Evolutionary conservation across 495 filamentous ascomycete species (phyloP).

Genomic region (Penicillium silybi): DNA sequence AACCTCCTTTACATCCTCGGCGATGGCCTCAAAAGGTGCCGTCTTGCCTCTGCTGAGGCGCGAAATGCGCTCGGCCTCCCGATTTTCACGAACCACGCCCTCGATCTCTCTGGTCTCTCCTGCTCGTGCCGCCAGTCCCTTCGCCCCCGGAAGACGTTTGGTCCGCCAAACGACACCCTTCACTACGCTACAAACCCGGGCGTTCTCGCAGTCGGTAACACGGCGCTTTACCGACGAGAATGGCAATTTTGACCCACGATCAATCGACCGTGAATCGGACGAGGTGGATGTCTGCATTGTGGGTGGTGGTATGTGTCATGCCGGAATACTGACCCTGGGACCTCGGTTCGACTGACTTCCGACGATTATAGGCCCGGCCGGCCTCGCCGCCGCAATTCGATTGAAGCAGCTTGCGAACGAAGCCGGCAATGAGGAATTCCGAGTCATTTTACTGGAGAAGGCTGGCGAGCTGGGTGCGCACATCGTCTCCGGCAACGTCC

Average conservation of each 20-base stretch:
- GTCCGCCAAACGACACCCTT: conserved; percentile 22
- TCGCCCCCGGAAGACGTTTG: conserved; percentile 19
- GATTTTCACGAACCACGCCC: conserved; percentile 25
- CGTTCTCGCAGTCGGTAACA: conserved; percentile 48
- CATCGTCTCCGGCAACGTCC: conserved; percentile 92
- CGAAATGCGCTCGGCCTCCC: conserved; percentile 32
- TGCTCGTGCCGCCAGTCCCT: conserved; percentile 18
- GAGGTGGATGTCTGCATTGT: conserved; percentile 96
- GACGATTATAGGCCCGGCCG: conserved; percentile 65
- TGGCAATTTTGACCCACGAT: conserved; percentile 66
- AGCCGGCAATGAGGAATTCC: conserved; percentile 93
- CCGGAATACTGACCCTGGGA: not conserved
- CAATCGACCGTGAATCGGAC: conserved; percentile 81
- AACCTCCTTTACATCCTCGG: conserved; percentile 1
- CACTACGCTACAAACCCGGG: conserved; percentile 30
- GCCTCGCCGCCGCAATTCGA: conserved; percentile 87
- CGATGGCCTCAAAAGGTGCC: conserved; percentile 42
- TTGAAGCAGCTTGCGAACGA: conserved; percentile 94
- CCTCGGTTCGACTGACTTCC: conserved; percentile 12
- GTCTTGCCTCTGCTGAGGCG: conserved; percentile 44
- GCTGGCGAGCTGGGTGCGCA: conserved; percentile 93
- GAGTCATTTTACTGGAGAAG: conserved; percentile 91
- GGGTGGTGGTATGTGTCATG: conserved; percentile 64
- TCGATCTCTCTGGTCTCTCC: conserved; percentile 25
- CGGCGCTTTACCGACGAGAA: conserved; percentile 51